Conservation (phyloP, 441 rosid genomes). For the Populus tomentosa region DNA sequence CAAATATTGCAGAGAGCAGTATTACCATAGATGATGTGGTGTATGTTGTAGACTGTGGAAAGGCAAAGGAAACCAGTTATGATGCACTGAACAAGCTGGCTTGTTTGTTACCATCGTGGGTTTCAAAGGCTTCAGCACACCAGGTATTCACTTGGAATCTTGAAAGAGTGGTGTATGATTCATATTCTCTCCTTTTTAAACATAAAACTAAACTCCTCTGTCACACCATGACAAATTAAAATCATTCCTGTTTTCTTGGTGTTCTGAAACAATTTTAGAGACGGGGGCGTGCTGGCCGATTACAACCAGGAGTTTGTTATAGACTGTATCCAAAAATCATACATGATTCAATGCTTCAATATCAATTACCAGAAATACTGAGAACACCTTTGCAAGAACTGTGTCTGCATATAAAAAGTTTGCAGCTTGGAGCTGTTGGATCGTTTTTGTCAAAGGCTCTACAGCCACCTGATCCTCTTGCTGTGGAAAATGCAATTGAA, state of each 20-base stretch:
- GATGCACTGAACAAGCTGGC: constrained; percentile 97
- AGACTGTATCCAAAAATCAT: constrained; percentile 82
- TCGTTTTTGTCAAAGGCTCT: constrained; percentile 91
- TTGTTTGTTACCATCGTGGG: constrained; percentile 91
- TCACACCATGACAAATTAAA: constrained; percentile 10
- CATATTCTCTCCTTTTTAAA: constrained; percentile 12
- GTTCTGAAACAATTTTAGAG: constrained; percentile 45
- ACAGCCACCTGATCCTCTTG: constrained; percentile 93
- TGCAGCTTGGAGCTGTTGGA: constrained; percentile 84
- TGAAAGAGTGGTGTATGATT: constrained; percentile 3
- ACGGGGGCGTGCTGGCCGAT: constrained; percentile 98
- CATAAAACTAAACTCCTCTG: constrained; percentile 4
- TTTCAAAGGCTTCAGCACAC: constrained; percentile 90
- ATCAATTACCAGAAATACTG: constrained; percentile 91
- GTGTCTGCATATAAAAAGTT: constrained; percentile 83
- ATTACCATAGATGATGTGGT: constrained; percentile 96
- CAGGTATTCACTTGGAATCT: constrained; percentile 52
- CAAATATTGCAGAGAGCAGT: constrained; percentile 97
- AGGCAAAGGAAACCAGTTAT: constrained; percentile 95
- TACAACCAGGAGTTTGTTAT: constrained; percentile 91
- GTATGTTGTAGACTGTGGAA: constrained; percentile 92
- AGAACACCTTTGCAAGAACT: constrained; percentile 94
- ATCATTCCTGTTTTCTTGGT: constrained; percentile 6
- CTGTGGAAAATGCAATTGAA: constrained; percentile 94
- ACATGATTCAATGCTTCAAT: constrained; percentile 69